A percentile compares a stretch with the other conserved stretches of the same genome.
Evolutionary conservation across 768 basidiomycete genomes (phyloP).

Genomic region (Hemileccinum impolitum): DNA sequence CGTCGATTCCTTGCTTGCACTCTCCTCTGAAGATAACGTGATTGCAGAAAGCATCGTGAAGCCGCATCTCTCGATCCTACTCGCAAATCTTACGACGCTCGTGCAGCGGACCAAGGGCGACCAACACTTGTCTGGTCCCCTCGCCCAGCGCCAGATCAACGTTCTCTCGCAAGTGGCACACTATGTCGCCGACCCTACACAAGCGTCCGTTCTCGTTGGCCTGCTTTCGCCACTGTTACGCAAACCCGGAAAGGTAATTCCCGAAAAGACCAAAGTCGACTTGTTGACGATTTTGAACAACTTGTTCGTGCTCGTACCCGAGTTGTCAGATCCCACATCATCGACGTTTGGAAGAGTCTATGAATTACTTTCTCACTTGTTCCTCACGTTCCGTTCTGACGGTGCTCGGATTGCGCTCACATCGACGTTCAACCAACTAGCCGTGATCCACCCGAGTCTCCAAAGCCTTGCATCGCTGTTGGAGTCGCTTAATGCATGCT

Average conservation of each 20-base stretch:
- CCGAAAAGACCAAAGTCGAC: slow-evolving; percentile 85
- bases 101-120: slow-evolving; percentile 60
- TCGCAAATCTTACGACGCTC: slow-evolving; percentile 66
- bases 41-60: slow-evolving; percentile 55
- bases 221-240: slow-evolving; percentile 80
- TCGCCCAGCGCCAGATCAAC: slow-evolving; percentile 78
- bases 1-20: slow-evolving; percentile 62
- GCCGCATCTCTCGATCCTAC: slow-evolving; percentile 68
- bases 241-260: slow-evolving; percentile 67
- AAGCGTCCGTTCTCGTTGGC: slow-evolving; percentile 68
- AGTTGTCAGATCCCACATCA: slow-evolving; percentile 46
- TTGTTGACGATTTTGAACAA: slow-evolving; percentile 68
- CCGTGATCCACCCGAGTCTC: slow-evolving; percentile 40
- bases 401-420: slow-evolving; percentile 68
- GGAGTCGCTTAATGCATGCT: slow-evolving; percentile 80
- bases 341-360: slow-evolving; percentile 51
- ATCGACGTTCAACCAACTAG: slow-evolving; percentile 56
- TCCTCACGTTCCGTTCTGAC: slow-evolving; percentile 72
- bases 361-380: slow-evolving; percentile 68
- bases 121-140: slow-evolving; percentile 49
- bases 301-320: slow-evolving; percentile 64
- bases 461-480: slow-evolving; percentile 51
- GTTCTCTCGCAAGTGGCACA: slow-evolving; percentile 80
- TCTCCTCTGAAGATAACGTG: slow-evolving; percentile 47
- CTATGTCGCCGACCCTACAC: slow-evolving; percentile 62